A percentile compares a stretch with the other conserved stretches of the same genome.
Evolutionary conservation across 140 eudicot genomes (phyloP).

Genomic region (Ambrosia hybrid): DNA sequence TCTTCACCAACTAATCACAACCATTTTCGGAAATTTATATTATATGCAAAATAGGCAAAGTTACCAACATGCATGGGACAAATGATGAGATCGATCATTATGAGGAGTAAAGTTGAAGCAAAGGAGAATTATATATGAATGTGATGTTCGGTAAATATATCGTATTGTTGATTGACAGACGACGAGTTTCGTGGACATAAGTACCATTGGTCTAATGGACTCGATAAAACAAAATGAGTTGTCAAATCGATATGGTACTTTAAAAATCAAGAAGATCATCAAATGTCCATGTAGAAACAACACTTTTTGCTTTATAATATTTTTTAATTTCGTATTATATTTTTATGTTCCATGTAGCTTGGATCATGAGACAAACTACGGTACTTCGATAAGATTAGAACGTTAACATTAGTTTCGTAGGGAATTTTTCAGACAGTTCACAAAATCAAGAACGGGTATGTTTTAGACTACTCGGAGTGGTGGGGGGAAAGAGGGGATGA

Average conservation of each 20-base stretch:
- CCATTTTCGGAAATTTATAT: slow-evolving; percentile 9
- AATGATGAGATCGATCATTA: not conserved
- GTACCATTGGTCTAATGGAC: not conserved
- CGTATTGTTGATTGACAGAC: slow-evolving; percentile 3
- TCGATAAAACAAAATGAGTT: slow-evolving; percentile 11
- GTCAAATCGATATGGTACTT: slow-evolving; percentile 14
- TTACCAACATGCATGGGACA: slow-evolving; percentile 8
- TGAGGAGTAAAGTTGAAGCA: not conserved
- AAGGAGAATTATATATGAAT: not conserved
- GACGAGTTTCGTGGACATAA: slow-evolving; percentile 7
- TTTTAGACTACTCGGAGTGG: too few species aligned
- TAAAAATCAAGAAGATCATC: not conserved
- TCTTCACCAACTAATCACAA: slow-evolving; percentile 23
- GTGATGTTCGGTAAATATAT: not conserved
- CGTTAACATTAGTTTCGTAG: too few species aligned
- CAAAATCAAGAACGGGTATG: too few species aligned
- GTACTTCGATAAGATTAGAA: too few species aligned
- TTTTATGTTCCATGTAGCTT: too few species aligned
- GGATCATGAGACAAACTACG: too few species aligned
- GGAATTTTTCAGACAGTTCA: too few species aligned
- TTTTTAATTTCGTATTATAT: too few species aligned
- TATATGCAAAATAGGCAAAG: not conserved
- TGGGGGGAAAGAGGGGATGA: too few species aligned
- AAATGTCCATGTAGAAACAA: not conserved
- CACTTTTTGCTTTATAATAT: not conserved